Conservation (phyloP, 176 grass and related monocot species). For the Rhynchospora pubera region DNA sequence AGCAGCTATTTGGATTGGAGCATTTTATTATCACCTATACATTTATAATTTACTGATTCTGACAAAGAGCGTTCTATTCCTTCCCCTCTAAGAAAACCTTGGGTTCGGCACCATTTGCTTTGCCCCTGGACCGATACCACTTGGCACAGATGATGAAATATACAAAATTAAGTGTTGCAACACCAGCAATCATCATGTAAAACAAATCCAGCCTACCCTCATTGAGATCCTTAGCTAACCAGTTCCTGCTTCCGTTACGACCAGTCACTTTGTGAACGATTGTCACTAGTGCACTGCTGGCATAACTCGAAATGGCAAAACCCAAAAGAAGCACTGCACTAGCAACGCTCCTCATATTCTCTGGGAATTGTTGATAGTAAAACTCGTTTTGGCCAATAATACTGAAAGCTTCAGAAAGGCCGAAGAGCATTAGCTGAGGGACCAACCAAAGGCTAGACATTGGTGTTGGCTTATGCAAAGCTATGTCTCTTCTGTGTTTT, state of each 20-base stretch:
- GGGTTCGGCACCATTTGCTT: not conserved
- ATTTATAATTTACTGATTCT: slow-evolving; percentile 4
- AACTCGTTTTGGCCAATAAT: slow-evolving; percentile 53
- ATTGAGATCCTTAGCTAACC: slow-evolving; percentile 52
- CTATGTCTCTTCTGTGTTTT: slow-evolving; percentile 10
- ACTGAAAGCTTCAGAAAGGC: slow-evolving; percentile 49
- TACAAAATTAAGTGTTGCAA: slow-evolving; percentile 28
- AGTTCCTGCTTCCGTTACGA: slow-evolving; percentile 15
- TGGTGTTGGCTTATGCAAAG: not conserved
- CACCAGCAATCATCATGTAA: slow-evolving; percentile 41
- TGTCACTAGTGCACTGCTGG: slow-evolving; percentile 32
- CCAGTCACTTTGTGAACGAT: slow-evolving; percentile 39
- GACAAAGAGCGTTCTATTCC: not conserved
- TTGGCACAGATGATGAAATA: slow-evolving; percentile 50
- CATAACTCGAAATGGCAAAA: slow-evolving; percentile 29
- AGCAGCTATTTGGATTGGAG: not conserved
- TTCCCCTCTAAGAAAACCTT: not conserved
- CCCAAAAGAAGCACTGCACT: slow-evolving; percentile 39
- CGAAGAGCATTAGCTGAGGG: slow-evolving; percentile 43
- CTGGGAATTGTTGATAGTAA: slow-evolving; percentile 70
- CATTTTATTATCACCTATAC: not conserved
- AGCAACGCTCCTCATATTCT: slow-evolving; percentile 62
- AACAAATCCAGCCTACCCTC: slow-evolving; percentile 42
- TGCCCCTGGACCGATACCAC: slow-evolving; percentile 60
- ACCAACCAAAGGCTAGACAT: slow-evolving; percentile 46